phyloP scores from a whole-genome alignment of 1,284 basidiomycete species.

The Ceratobasidium sp. region DNA sequence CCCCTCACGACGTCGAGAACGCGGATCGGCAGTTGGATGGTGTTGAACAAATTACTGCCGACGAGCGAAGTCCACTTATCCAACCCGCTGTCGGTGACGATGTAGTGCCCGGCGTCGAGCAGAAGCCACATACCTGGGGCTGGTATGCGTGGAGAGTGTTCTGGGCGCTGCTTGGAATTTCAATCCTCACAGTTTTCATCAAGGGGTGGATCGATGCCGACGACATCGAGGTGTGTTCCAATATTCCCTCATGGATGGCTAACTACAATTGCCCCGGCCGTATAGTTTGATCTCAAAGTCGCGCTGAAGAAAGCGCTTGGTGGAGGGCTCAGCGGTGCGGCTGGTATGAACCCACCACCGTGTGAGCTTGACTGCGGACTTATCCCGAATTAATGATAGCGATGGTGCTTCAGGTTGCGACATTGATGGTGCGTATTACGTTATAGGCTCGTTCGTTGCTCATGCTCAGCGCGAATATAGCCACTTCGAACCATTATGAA shows the following conservation, averaged over 20 bases:
- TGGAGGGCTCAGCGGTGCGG: slow-evolving; percentile 86
- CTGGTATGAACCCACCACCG: slow-evolving; percentile 60
- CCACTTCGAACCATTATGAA: slow-evolving; percentile 91
- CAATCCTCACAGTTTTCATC: slow-evolving; percentile 58
- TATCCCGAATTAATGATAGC: slow-evolving; percentile 59
- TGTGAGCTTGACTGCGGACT: not conserved
- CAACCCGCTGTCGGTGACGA: not conserved
- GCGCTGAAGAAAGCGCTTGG: slow-evolving; percentile 84
- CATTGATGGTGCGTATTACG: slow-evolving; percentile 70
- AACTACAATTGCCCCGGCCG: not conserved
- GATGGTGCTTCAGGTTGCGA: slow-evolving; percentile 89
- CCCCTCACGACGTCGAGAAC: slow-evolving; percentile 26
- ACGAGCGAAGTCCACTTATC: slow-evolving; percentile 24
- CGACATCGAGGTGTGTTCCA: slow-evolving; percentile 67
- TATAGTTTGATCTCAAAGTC: slow-evolving; percentile 77
- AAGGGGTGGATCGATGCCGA: slow-evolving; percentile 75
- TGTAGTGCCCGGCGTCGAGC: not conserved
- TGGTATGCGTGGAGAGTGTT: slow-evolving; percentile 43
- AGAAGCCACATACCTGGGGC: slow-evolving; percentile 16
- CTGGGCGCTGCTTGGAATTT: slow-evolving; percentile 24
- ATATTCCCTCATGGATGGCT: not conserved
- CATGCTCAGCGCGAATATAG: slow-evolving; percentile 51
- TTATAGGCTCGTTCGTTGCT: slow-evolving; percentile 3
- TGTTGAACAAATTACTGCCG: not conserved
- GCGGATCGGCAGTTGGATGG: not conserved